A percentile compares a stretch with the other conserved stretches of the same genome.
Evolutionary conservation across 2,329 filamentous ascomycete species (phyloP).

Genomic region (Xylariaceae sp.): DNA sequence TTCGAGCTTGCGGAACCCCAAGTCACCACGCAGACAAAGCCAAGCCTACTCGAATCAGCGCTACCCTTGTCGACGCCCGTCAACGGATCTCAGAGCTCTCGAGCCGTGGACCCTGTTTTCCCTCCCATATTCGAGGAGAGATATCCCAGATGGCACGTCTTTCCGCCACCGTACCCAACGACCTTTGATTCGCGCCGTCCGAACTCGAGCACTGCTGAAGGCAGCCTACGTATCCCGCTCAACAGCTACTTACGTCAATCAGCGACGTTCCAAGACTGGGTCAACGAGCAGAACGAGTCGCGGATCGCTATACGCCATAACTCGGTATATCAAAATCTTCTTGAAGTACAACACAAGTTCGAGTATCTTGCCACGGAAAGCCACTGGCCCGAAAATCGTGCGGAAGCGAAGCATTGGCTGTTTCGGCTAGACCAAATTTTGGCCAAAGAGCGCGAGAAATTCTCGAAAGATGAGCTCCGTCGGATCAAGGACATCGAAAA

Average conservation of each 20-base stretch:
- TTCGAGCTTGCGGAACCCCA: no score
- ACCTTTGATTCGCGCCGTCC: slow-evolving; percentile 7
- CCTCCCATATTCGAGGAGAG: no score
- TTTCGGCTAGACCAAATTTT: slow-evolving; percentile 2
- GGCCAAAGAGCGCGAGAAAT: background rate
- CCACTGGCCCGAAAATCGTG: slow-evolving; percentile 1
- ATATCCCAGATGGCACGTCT: background rate
- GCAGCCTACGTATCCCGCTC: background rate
- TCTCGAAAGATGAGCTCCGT: slow-evolving; percentile 9
- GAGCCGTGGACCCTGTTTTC: no score
- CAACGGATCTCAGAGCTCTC: background rate
- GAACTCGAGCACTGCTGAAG: slow-evolving; percentile 3
- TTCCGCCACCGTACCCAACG: background rate
- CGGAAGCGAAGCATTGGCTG: slow-evolving; percentile 5
- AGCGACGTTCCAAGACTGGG: slow-evolving; percentile 15
- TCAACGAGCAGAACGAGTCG: slow-evolving; percentile 11
- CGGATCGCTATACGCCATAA: slow-evolving; percentile 11
- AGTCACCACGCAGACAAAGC: no score
- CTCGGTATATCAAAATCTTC: slow-evolving; percentile 4
- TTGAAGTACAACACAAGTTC: slow-evolving; percentile 6
- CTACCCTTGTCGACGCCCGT: background rate
- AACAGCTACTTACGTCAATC: slow-evolving; percentile 18
- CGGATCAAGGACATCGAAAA: slow-evolving; percentile 17
- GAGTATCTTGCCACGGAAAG: slow-evolving; percentile 3
- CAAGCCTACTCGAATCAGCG: background rate